Evolutionary conservation across 139 green algal genomes (phyloP).

Genomic region (Trebouxia sp.): DNA sequence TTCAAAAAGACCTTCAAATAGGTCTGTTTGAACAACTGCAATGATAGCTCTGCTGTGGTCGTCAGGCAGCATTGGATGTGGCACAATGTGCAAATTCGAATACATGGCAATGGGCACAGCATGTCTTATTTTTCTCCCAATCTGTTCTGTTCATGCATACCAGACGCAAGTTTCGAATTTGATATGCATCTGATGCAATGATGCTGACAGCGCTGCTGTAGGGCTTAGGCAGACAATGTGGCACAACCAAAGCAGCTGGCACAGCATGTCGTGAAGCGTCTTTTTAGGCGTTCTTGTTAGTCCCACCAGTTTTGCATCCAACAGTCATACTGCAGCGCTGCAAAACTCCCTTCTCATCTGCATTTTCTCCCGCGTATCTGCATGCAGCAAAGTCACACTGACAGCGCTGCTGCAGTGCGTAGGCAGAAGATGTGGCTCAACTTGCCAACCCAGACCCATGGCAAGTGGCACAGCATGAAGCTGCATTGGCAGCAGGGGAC

Average conservation of each 20-base stretch:
- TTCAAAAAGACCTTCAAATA: too few relatives aligned
- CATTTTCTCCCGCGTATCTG: not conserved
- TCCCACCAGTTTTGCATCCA: not conserved
- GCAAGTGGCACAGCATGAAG: slow-evolving; percentile 22
- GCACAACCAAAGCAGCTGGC: not conserved
- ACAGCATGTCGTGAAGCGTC: too few relatives aligned
- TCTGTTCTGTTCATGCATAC: too few relatives aligned
- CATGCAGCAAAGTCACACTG: not conserved
- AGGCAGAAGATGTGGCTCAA: not conserved
- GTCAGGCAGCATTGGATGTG: too few relatives aligned
- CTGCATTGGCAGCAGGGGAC: slow-evolving; percentile 13
- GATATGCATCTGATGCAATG: too few relatives aligned
- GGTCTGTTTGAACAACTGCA: too few relatives aligned
- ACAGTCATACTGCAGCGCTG: not conserved
- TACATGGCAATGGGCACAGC: too few relatives aligned
- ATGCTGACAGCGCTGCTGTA: not conserved
- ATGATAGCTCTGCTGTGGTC: too few relatives aligned
- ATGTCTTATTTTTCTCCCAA: too few relatives aligned
- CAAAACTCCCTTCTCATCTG: not conserved
- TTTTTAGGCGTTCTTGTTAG: too few relatives aligned
- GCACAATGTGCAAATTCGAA: too few relatives aligned
- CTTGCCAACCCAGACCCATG: not conserved
- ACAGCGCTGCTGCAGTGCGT: not conserved
- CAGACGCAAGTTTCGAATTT: too few relatives aligned
- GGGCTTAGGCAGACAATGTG: not conserved